phyloP scores from a whole-genome alignment of 2,329 filamentous ascomycete genomes.

The Trichophyton schoenleinii region DNA sequence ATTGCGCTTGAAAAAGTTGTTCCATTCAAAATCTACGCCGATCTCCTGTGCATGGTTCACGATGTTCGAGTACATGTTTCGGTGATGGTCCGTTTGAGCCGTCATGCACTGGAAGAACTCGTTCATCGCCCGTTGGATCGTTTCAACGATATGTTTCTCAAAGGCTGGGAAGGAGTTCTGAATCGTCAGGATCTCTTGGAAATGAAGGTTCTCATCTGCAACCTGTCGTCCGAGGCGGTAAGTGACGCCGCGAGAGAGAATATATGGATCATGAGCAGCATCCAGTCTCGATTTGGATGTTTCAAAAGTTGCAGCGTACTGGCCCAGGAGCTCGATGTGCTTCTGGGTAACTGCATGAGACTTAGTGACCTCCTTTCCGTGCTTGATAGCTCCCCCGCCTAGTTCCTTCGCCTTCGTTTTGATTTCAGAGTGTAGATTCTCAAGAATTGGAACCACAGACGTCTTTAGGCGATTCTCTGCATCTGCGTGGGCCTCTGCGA shows the following conservation, averaged over 20 bases:
- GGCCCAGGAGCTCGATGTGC: constrained; percentile 85
- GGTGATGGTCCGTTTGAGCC: constrained; percentile 69
- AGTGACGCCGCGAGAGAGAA: constrained; percentile 67
- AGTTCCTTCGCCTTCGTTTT: constrained; percentile 94
- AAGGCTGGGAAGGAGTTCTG: constrained; percentile 82
- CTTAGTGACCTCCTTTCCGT: constrained; percentile 84
- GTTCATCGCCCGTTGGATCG: constrained; percentile 68
- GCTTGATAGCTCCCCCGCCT: constrained; percentile 64
- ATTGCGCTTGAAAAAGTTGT: constrained; percentile 63
- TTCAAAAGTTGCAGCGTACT: constrained; percentile 70
- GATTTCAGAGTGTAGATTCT: constrained; percentile 87
- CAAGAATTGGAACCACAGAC: constrained; percentile 73
- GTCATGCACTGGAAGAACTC: constrained; percentile 71
- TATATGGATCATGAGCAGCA: constrained; percentile 71
- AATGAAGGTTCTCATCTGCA: constrained; percentile 89
- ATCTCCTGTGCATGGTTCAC: constrained; percentile 63
- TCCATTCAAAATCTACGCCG: constrained; percentile 82
- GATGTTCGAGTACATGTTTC: constrained; percentile 73
- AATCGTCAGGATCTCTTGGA: constrained; percentile 79
- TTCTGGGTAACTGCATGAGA: constrained; percentile 77
- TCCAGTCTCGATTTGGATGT: constrained; percentile 56
- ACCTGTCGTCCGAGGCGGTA: constrained; percentile 84
- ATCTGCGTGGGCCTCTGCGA: constrained; percentile 79
- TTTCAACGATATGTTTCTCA: constrained; percentile 71
- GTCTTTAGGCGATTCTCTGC: constrained; percentile 84